Percentiles rank a stretch among this genome's conserved stretches.
Conservation (phyloP, 495 filamentous ascomycete genomes). For the Usnea hakonensis region DNA sequence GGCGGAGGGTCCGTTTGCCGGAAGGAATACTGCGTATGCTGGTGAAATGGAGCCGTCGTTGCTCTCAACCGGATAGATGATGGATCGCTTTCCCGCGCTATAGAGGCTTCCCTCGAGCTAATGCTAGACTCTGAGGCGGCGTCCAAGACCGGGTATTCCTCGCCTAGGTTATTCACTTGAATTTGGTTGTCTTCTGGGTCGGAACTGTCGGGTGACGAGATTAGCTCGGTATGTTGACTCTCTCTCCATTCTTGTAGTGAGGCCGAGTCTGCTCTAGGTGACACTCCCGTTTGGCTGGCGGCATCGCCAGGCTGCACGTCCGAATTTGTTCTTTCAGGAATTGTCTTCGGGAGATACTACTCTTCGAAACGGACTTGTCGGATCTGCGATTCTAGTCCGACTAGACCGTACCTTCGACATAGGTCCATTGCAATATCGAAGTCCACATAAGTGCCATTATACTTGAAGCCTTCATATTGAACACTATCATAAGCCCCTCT, state of each 20-base stretch:
- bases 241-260: not conserved
- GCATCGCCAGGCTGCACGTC: not conserved
- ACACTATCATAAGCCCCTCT: not conserved
- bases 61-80: not conserved
- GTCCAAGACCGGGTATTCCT: not conserved
- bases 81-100: not conserved
- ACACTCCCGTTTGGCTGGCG: not conserved
- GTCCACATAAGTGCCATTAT: not conserved
- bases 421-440: not conserved
- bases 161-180: not conserved
- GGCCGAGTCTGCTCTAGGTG: not conserved
- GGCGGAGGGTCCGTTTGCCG: not conserved
- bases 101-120: not conserved
- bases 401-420: constrained; percentile 3
- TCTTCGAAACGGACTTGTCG: not conserved
- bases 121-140: not conserved
- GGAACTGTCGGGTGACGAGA: not conserved
- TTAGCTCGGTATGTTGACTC: not conserved
- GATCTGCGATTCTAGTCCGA: not conserved
- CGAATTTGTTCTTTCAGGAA: not conserved
- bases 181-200: not conserved
- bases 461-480: not conserved
- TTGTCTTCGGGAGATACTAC: not conserved
- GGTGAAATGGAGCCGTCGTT: not conserved
- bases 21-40: constrained; percentile 2